These are phyloP conservation scores for Aureobasidium musti DNA, from an alignment of 2,329 filamentous ascomycete genomes.

Conservation along the genomic window DNA sequence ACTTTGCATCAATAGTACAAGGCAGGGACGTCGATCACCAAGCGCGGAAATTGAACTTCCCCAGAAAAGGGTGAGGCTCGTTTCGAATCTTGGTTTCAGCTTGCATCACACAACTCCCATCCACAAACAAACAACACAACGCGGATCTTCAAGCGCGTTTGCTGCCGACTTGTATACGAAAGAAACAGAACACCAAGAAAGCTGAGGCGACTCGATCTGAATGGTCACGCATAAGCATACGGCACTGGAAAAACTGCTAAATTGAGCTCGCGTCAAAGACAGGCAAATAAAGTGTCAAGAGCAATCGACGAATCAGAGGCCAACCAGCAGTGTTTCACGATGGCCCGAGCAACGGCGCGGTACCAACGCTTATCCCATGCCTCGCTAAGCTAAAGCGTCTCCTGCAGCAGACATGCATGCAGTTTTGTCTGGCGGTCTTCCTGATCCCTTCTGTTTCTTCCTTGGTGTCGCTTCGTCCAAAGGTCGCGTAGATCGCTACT, in stretches of 20 bases:
- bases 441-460: neutral
- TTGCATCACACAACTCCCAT: neutral
- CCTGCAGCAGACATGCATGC: slow-evolving; percentile 20
- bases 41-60: slow-evolving; percentile 16
- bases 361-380: slow-evolving; percentile 23
- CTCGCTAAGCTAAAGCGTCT: slow-evolving; percentile 18
- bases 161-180: neutral
- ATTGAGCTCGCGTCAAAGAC: neutral
- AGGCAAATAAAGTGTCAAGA: slow-evolving; percentile 16
- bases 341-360: slow-evolving; percentile 20
- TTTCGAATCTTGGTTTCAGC: slow-evolving; percentile 16
- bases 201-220: neutral
- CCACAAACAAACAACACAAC: neutral
- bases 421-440: slow-evolving; percentile 10
- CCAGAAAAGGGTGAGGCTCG: slow-evolving; percentile 6
- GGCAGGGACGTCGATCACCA: neutral
- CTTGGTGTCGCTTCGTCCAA: slow-evolving; percentile 13
- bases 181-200: neutral
- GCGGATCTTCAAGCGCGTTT: neutral
- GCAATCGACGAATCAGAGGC: slow-evolving; percentile 1
- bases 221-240: neutral
- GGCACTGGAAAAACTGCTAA: neutral
- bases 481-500: slow-evolving; percentile 26
- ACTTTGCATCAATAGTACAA: neutral
- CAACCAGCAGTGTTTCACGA: slow-evolving; percentile 11